Conservation (phyloP, 1,139 yeast species). For the Kluyveromyces marxianus region DNA sequence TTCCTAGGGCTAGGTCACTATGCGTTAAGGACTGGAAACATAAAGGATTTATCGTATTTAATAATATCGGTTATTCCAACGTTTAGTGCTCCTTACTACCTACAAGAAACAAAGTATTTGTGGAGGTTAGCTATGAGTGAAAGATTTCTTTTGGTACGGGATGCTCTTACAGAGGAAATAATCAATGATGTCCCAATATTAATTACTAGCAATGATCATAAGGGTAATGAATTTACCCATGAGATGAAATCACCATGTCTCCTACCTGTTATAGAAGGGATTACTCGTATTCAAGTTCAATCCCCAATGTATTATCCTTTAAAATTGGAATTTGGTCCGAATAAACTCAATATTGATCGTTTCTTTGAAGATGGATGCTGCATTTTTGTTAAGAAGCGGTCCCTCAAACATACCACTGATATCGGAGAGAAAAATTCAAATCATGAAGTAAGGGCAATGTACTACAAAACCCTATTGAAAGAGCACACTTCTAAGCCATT, state of each 20-base stretch:
- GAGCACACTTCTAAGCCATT: background rate
- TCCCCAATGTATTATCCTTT: constrained; percentile 25
- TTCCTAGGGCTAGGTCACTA: constrained; percentile 92
- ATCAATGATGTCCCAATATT: constrained; percentile 30
- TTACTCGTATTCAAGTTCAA: constrained; percentile 28
- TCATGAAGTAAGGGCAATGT: constrained; percentile 1
- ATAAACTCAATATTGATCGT: constrained; percentile 14
- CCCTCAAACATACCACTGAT: constrained; percentile 1
- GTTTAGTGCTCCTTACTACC: constrained; percentile 69
- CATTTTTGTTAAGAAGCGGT: constrained; percentile 18
- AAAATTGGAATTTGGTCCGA: constrained; percentile 17
- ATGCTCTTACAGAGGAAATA: constrained; percentile 53
- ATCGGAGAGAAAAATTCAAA: background rate
- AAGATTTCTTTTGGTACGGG: constrained; percentile 69
- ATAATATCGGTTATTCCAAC: constrained; percentile 69
- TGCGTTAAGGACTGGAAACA: constrained; percentile 51
- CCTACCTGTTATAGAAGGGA: constrained; percentile 51
- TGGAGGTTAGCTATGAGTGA: constrained; percentile 86
- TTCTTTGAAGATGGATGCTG: constrained; percentile 26
- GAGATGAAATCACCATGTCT: constrained; percentile 51
- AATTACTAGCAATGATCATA: constrained; percentile 41
- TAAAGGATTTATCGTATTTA: constrained; percentile 37
- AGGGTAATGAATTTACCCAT: constrained; percentile 19
- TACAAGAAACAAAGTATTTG: constrained; percentile 83
- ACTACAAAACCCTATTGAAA: constrained; percentile 2